phyloP scores from a whole-genome alignment of 176 grass and related monocot genomes.

The Canna indica region DNA sequence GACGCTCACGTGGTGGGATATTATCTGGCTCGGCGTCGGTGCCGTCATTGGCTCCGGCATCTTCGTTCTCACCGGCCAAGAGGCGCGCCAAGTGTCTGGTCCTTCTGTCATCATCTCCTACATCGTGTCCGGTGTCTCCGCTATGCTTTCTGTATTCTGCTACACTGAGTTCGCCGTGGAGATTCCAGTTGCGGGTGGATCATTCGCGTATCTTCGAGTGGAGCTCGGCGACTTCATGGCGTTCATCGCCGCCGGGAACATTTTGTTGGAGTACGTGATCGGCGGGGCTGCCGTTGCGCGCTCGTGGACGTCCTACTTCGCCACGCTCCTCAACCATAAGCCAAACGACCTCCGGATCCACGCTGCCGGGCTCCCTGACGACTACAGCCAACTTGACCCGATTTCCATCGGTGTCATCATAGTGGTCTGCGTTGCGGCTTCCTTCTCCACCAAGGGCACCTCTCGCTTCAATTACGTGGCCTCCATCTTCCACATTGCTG shows the following conservation, averaged over 20 bases:
- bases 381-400: constrained; percentile 12
- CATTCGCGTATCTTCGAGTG: constrained; percentile 12
- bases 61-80: too few species aligned
- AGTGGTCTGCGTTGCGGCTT: neutral
- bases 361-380: neutral
- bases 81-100: neutral
- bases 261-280: constrained; percentile 13
- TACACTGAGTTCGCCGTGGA: constrained; percentile 22
- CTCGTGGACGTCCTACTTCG: constrained; percentile 16
- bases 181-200: constrained; percentile 15
- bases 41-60: constrained; percentile 22
- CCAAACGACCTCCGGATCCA: constrained; percentile 16
- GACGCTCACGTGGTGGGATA: constrained; percentile 11
- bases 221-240: constrained; percentile 16
- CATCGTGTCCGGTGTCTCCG: constrained; percentile 13
- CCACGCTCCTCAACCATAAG: constrained; percentile 11
- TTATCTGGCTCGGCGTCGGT: constrained; percentile 17
- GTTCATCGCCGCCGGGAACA: constrained; percentile 13
- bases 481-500: neutral
- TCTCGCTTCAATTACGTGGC: constrained; percentile 12
- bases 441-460: constrained; percentile 1
- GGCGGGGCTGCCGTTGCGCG: constrained; percentile 3
- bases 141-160: constrained; percentile 21
- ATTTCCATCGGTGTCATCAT: constrained; percentile 1
- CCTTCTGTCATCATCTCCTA: constrained; percentile 11